A percentile compares a stretch with the other conserved stretches of the same genome.
These are phyloP conservation scores for Grosmannia huntii DNA, from an alignment of 2,329 filamentous ascomycete species.

Conservation along the genomic window DNA sequence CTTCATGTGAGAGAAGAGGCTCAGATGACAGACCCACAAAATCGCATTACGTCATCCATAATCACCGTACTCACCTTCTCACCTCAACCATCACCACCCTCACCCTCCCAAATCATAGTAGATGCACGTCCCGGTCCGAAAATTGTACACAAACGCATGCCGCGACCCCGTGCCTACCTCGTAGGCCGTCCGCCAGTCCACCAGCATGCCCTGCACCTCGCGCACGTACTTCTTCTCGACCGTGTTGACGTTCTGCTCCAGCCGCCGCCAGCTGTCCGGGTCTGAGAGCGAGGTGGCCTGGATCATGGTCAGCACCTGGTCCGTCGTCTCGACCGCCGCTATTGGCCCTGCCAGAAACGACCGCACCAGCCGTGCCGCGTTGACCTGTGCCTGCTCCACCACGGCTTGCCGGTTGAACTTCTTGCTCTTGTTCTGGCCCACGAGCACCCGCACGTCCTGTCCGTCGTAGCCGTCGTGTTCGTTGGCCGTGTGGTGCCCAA, in stretches of 20 bases:
- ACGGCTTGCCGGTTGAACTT: conserved; percentile 83
- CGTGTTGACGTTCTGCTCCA: conserved; percentile 65
- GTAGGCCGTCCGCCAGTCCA: conserved; percentile 46
- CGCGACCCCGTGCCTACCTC: conserved; percentile 40
- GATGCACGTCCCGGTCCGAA: conserved; percentile 68
- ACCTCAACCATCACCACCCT: not conserved
- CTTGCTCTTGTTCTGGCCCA: conserved; percentile 72
- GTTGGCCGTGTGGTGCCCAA: not conserved
- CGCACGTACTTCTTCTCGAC: conserved; percentile 70
- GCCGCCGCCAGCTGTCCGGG: conserved; percentile 67
- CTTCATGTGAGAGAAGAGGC: no score
- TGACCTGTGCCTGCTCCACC: conserved; percentile 61
- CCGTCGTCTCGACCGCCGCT: conserved; percentile 76
- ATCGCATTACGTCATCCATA: not conserved
- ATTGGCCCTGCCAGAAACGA: conserved; percentile 68
- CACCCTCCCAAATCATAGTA: conserved; percentile 65
- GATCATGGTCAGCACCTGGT: conserved; percentile 68
- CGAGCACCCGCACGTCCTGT: conserved; percentile 73
- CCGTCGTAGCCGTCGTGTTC: conserved; percentile 15
- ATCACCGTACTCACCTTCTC: not conserved
- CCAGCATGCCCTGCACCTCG: conserved; percentile 68
- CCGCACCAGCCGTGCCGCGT: conserved; percentile 49
- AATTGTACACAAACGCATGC: conserved; percentile 86
- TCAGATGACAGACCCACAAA: no score
- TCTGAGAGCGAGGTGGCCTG: conserved; percentile 64